phyloP scores from a whole-genome alignment of 345 rosid species.

The Euphorbia lathyris region DNA sequence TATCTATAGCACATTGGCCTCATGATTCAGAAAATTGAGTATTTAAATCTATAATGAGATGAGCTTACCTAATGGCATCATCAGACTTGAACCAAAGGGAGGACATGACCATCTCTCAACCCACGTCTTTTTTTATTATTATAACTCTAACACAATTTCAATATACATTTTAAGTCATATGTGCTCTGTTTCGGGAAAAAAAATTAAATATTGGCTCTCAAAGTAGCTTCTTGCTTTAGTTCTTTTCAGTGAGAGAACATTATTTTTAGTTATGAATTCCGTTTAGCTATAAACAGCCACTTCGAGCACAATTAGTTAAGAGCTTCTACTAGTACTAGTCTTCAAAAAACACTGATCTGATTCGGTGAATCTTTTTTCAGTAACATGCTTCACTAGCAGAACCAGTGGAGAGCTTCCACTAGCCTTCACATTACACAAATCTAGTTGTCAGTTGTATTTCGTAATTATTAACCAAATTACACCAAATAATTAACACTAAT shows the following conservation, averaged over 20 bases:
- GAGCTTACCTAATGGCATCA: conserved; percentile 83
- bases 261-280: background rate
- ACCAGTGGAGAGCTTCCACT: too few relatives aligned
- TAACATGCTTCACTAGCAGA: background rate
- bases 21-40: conserved; percentile 10
- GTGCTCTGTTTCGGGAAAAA: too few relatives aligned
- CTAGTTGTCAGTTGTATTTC: too few relatives aligned
- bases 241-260: background rate
- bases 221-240: background rate
- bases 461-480: too few relatives aligned
- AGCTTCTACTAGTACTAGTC: too few relatives aligned
- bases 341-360: background rate
- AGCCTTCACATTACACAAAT: too few relatives aligned
- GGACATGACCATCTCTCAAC: conserved; percentile 88
- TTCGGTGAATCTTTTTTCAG: background rate
- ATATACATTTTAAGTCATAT: background rate
- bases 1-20: background rate
- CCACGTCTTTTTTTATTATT: conserved; percentile 51
- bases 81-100: conserved; percentile 82
- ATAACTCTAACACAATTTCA: background rate
- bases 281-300: background rate
- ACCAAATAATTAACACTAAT: too few relatives aligned
- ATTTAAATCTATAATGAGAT: conserved; percentile 74
- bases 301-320: background rate
- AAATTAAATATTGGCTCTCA: background rate